Conservation (phyloP, 345 rosid genomes). For the Heritiera fomes region DNA sequence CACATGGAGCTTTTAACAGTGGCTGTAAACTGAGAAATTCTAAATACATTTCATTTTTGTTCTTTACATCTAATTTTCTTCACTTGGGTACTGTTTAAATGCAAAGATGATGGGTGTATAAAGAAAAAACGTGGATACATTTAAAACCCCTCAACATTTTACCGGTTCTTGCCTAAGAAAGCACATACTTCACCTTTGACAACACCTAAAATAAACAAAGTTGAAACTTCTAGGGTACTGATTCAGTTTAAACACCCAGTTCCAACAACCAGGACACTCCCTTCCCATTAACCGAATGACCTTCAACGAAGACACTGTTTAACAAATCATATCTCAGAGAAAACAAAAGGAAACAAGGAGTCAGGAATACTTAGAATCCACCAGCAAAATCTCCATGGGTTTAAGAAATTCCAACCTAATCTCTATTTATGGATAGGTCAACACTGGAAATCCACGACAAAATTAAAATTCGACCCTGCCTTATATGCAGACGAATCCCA, state of each 20-base stretch:
- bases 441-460: background rate
- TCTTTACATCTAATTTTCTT: too few relatives aligned
- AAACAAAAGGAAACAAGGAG: background rate
- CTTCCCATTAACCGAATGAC: background rate
- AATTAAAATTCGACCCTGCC: background rate
- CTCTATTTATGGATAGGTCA: background rate
- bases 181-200: background rate
- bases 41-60: too few relatives aligned
- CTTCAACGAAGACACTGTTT: background rate
- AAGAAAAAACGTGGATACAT: too few relatives aligned
- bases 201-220: conserved; percentile 20
- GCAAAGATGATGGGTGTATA: too few relatives aligned
- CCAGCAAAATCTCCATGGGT: background rate
- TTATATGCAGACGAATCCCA: background rate
- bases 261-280: too few relatives aligned
- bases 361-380: background rate
- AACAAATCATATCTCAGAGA: background rate
- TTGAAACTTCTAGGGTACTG: conserved; percentile 31
- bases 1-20: too few relatives aligned
- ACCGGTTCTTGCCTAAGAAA: background rate
- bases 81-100: too few relatives aligned
- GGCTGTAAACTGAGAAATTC: too few relatives aligned
- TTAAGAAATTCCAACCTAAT: background rate
- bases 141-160: too few relatives aligned
- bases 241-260: too few relatives aligned